Evolutionary conservation across 805 yeast species (phyloP), one percentile per base, ranked within the genome.

Genomic region (Pichia nanzhaoensis): DNA sequence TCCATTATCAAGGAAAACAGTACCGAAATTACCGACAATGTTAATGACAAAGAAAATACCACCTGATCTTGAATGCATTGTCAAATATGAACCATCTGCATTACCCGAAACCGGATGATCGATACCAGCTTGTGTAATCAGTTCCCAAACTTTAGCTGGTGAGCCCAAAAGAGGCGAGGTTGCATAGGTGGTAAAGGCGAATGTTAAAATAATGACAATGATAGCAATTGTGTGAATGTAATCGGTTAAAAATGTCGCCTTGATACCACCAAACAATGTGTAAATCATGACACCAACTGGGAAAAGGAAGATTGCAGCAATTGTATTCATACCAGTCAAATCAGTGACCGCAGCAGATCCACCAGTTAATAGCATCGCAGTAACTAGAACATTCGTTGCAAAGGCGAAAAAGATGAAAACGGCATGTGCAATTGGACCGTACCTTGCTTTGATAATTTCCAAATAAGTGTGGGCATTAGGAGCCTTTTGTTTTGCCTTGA

Each of bases 401-500:
- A 87, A 66, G 1, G 93, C 96, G 68, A 85, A 89, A 61, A 82
- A 81, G 60, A 85, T 69, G 61, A 70, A 84, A 6, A 81, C 78
- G 21, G 65, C 64, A 60, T 90, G 97, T 5, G 90, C 82, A 17
- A 65, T 55, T n/a, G 73, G 67, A 17, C 97, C 97, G 58, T 86
- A 90, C 50, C 98, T 73, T 0, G 79, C 82, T 54, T 75, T 79
- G 52, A 90, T 76, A 45, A 89, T 84, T 66, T 90, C 98, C 54
- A 88, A 70, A 63, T 84, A 90, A 1, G 96, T 88, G 66, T 90
- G 97, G 2, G 95, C 95, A 40, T 80, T 82, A 4, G 97, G 96
- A 13, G 96, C 96, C 52, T 81, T 78, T 59, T 82, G 83, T 64
- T 90, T 90, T 31, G 89, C 85, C 61, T 85, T 89, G 51, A 90